Evolutionary conservation across 2,329 filamentous ascomycete genomes (phyloP).

Genomic region (Ophiostoma himal-ulmi): DNA sequence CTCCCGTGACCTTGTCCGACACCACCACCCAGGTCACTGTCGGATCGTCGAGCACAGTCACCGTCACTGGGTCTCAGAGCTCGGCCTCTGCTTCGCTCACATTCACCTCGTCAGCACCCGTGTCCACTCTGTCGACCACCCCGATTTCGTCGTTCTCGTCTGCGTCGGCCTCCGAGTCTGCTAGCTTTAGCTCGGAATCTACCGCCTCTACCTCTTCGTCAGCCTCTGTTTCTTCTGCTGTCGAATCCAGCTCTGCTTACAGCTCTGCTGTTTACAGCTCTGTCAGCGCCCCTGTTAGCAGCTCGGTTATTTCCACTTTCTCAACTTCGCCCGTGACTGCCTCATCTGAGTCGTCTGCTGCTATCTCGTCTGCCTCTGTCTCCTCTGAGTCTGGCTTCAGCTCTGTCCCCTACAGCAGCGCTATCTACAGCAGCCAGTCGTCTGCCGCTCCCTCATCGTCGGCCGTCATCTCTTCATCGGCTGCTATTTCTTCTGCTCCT

Average conservation of each 20-base stretch:
- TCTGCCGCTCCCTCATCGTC: not conserved
- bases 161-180: not conserved
- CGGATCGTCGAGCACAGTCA: not conserved
- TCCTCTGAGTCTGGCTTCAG: not conserved
- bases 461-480: not conserved
- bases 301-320: not conserved
- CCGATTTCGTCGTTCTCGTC: not conserved
- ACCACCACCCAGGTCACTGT: not conserved
- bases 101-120: not conserved
- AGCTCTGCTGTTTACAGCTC: constrained; percentile 6
- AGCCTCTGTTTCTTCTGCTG: not conserved
- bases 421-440: not conserved
- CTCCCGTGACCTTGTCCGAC: not conserved
- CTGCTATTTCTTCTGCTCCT: not conserved
- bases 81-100: not conserved
- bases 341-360: not conserved
- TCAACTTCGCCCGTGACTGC: constrained; percentile 1
- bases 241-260: not conserved
- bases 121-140: not conserved
- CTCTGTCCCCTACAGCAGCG: constrained; percentile 5
- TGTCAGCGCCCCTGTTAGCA: not conserved
- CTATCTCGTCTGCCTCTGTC: not conserved
- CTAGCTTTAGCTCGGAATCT: not conserved
- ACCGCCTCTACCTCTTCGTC: not conserved
- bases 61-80: not conserved